A percentile compares a stretch with the other conserved stretches of the same genome.
Evolutionary conservation across 352 stramenopile species (phyloP).

Genomic region (Saprolegnia diclina): DNA sequence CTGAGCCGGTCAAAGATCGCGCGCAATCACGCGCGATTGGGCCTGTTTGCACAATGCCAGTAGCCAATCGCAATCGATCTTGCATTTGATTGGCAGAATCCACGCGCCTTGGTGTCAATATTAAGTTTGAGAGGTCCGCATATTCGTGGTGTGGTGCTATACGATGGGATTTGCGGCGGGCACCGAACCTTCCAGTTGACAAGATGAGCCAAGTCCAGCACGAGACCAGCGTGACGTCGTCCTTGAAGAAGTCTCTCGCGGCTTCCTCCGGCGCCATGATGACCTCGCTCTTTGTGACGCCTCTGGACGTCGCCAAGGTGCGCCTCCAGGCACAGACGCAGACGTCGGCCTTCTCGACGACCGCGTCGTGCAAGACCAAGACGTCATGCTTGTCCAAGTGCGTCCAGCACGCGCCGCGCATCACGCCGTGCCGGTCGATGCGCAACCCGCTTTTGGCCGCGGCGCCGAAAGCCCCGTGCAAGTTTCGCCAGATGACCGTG

Average conservation of each 20-base stretch:
- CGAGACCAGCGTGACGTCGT: not conserved
- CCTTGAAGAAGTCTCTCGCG: slow-evolving; percentile 63
- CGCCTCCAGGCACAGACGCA: slow-evolving; percentile 69
- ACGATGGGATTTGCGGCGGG: not conserved
- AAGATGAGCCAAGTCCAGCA: slow-evolving; percentile 4
- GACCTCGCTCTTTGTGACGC: slow-evolving; percentile 79
- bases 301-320: slow-evolving; percentile 78
- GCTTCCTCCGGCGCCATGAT: slow-evolving; percentile 61
- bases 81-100: slow-evolving; percentile 16
- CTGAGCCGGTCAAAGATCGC: not conserved
- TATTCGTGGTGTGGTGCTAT: slow-evolving; percentile 6
- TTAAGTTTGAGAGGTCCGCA: not conserved
- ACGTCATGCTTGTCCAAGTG: not conserved
- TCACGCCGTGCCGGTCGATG: slow-evolving; percentile 10
- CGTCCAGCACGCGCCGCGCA: slow-evolving; percentile 8
- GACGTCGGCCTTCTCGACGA: slow-evolving; percentile 4
- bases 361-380: slow-evolving; percentile 1
- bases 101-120: not conserved
- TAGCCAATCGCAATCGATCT: slow-evolving; percentile 8
- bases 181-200: not conserved
- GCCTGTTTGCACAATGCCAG: slow-evolving; percentile 10
- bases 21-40: not conserved
- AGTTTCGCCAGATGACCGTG: slow-evolving; percentile 12
- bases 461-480: slow-evolving; percentile 6
- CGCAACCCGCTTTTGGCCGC: slow-evolving; percentile 1